Evolutionary conservation across 306 rosid species (phyloP).

Genomic region (Cucurbita pepo): DNA sequence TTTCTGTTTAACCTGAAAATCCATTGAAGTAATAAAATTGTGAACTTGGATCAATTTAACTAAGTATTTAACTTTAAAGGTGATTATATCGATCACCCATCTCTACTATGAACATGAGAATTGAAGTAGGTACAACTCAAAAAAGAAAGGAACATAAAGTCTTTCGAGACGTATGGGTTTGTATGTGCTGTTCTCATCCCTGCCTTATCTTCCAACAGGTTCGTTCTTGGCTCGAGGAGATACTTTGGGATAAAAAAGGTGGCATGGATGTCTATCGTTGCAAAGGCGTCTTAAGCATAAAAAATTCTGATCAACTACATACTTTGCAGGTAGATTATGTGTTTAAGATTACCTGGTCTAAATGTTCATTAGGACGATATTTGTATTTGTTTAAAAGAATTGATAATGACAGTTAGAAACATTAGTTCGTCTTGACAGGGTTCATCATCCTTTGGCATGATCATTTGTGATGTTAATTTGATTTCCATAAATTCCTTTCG

Average conservation of each 20-base stretch:
- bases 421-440: too few relatives aligned
- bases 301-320: slow-evolving; percentile 62
- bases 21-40: neutral
- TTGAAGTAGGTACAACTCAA: neutral
- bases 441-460: neutral
- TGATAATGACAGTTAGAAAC: too few relatives aligned
- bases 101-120: neutral
- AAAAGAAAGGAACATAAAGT: neutral
- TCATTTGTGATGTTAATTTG: neutral
- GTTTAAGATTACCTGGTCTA: neutral
- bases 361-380: too few relatives aligned
- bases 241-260: slow-evolving; percentile 90
- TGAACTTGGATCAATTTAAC: neutral
- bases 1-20: neutral
- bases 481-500: neutral
- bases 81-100: neutral
- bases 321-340: slow-evolving; percentile 58
- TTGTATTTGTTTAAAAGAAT: too few relatives aligned
- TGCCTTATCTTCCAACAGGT: slow-evolving; percentile 21
- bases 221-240: slow-evolving; percentile 80
- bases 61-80: neutral
- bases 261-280: slow-evolving; percentile 90
- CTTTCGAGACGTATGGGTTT: too few relatives aligned
- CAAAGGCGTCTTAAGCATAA: slow-evolving; percentile 57
- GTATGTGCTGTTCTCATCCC: neutral